A percentile compares a stretch with the other conserved stretches of the same genome.
Conservation (phyloP, 1,284 basidiomycete genomes). For the Trichosporon coremiiforme region DNA sequence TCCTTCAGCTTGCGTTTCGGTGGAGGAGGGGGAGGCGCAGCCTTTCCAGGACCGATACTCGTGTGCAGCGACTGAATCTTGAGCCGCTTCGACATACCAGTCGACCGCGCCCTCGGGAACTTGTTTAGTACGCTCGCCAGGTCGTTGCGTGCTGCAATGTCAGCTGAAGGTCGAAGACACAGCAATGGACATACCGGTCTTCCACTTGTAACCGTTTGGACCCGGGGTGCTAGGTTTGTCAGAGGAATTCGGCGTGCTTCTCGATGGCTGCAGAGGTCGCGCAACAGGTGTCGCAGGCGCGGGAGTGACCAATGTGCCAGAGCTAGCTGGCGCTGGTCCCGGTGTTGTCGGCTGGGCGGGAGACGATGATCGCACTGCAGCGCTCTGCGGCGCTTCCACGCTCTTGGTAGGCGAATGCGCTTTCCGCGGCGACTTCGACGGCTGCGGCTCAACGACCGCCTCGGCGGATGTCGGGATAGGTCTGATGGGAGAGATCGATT, state of each 20-base stretch:
- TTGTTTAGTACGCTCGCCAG: constrained; percentile 47
- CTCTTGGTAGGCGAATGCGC: neutral
- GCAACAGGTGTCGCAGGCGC: neutral
- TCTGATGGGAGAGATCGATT: neutral
- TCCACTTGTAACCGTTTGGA: constrained; percentile 42
- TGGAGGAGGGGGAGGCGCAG: constrained; percentile 51
- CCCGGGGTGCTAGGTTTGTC: constrained; percentile 14
- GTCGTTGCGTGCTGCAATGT: constrained; percentile 47
- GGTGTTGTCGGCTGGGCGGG: neutral
- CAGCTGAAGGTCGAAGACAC: neutral
- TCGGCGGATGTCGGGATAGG: neutral
- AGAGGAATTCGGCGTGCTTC: constrained; percentile 27
- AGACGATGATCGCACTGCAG: neutral
- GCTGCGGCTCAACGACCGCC: neutral
- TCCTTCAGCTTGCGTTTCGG: constrained; percentile 52
- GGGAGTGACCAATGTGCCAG: neutral
- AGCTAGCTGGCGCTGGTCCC: neutral
- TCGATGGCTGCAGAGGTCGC: constrained; percentile 20
- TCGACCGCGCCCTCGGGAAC: constrained; percentile 45
- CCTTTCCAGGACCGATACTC: constrained; percentile 51
- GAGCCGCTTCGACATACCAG: constrained; percentile 50
- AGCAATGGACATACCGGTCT: constrained; percentile 40
- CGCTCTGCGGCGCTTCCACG: neutral
- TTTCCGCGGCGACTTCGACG: neutral
- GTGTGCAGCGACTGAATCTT: constrained; percentile 50